Conservation (phyloP, 148 eudicot species). For the Nepenthes gracilis region DNA sequence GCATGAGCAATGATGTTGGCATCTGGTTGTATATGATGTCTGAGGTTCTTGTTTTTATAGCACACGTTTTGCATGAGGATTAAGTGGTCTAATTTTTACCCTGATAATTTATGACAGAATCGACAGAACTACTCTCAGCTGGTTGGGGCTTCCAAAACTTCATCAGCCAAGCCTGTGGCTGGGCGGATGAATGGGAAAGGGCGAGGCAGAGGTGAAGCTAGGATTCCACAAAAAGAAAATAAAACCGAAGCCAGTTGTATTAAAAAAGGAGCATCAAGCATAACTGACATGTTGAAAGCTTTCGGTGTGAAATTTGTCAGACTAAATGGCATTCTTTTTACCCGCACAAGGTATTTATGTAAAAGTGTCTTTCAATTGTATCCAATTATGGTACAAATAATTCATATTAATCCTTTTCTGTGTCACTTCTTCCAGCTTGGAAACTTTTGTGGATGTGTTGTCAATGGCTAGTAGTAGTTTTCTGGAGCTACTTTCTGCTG, state of each 20-base stretch:
- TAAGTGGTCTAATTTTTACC: not conserved
- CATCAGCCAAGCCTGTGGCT: conserved; percentile 26
- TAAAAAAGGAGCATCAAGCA: conserved; percentile 36
- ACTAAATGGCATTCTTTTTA: conserved; percentile 84
- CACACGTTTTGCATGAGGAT: not conserved
- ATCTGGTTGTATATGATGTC: not conserved
- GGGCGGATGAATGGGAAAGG: conserved; percentile 45
- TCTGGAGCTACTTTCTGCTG: conserved; percentile 62
- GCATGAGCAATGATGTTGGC: too few relatives aligned
- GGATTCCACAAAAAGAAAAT: conserved; percentile 38
- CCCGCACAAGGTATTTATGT: conserved; percentile 77
- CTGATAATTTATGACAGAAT: conserved; percentile 43
- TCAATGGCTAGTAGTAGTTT: conserved; percentile 45
- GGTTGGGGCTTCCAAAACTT: conserved; percentile 41
- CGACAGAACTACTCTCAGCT: conserved; percentile 72
- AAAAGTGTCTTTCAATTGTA: conserved; percentile 7
- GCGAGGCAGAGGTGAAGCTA: conserved; percentile 56
- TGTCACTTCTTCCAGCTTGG: conserved; percentile 46
- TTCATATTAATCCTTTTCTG: not conserved
- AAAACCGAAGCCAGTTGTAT: conserved; percentile 30
- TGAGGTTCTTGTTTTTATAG: not conserved
- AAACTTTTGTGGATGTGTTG: conserved; percentile 74
- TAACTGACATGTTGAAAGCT: conserved; percentile 37
- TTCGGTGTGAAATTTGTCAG: conserved; percentile 66
- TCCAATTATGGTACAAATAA: too few relatives aligned